A percentile compares a stretch with the other conserved stretches of the same genome.
Conservation (phyloP, 2,329 filamentous ascomycete genomes). For the Neofusicoccum ribis region DNA sequence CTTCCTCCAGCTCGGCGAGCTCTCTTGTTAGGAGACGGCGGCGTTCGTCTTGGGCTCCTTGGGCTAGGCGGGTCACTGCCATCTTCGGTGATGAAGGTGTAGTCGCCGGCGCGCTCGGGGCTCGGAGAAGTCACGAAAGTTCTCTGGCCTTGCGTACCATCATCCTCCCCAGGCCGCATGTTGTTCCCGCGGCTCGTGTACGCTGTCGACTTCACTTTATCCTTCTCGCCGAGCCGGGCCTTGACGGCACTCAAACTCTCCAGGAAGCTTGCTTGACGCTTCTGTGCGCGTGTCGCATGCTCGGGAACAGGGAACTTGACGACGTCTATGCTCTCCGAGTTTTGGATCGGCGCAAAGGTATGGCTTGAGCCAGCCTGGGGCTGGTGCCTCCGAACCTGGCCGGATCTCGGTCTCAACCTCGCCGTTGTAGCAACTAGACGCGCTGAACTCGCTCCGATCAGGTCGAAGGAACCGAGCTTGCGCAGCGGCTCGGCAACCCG, state of each 20-base stretch:
- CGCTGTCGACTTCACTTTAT: constrained; percentile 1
- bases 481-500: constrained; percentile 48
- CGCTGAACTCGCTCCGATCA: constrained; percentile 69
- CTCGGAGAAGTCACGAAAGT: not conserved
- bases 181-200: constrained; percentile 4
- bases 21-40: not conserved
- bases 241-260: constrained; percentile 14
- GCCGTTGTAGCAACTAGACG: constrained; percentile 69
- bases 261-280: constrained; percentile 14
- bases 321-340: not conserved
- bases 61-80: constrained; percentile 7
- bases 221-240: constrained; percentile 16
- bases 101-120: not conserved
- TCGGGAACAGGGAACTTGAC: constrained; percentile 3
- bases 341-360: not conserved
- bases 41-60: not conserved
- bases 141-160: constrained; percentile 1
- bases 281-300: constrained; percentile 10
- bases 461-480: constrained; percentile 59
- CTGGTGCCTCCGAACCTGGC: constrained; percentile 38
- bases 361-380: constrained; percentile 85
- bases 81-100: constrained; percentile 17
- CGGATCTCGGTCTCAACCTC: constrained; percentile 47
- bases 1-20: not conserved
- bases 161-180: constrained; percentile 1